Conservation (phyloP, 73 alveolate species). For the Blepharisma stoltei region DNA sequence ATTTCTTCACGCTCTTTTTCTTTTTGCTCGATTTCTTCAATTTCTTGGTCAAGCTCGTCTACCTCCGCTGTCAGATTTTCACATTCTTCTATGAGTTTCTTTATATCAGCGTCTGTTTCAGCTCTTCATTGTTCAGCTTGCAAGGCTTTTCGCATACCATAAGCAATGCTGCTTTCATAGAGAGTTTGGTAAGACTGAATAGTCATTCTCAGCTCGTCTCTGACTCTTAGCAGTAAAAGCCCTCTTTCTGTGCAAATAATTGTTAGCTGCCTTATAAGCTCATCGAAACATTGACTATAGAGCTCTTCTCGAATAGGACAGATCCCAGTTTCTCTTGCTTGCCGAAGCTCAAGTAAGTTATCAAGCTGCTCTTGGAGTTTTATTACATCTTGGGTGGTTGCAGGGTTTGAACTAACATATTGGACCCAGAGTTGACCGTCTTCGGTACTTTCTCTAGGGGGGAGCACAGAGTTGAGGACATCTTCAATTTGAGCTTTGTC, state of each 20-base stretch:
- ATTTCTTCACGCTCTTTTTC: slow-evolving; percentile 82
- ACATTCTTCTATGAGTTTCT: slow-evolving; percentile 74
- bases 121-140: slow-evolving; percentile 91
- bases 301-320: slow-evolving; percentile 99
- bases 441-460: slow-evolving; percentile 97
- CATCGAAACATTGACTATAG: slow-evolving; percentile 99
- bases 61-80: slow-evolving; percentile 85
- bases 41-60: slow-evolving; percentile 76
- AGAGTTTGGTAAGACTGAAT: slow-evolving; percentile 90
- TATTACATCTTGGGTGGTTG: slow-evolving; percentile 96
- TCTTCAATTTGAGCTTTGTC: slow-evolving; percentile 71
- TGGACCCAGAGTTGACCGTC: slow-evolving; percentile 93
- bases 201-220: slow-evolving; percentile 93
- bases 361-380: slow-evolving; percentile 95
- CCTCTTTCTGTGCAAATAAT: slow-evolving; percentile 99
- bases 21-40: slow-evolving; percentile 77
- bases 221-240: slow-evolving; percentile 90
- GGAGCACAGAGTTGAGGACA: slow-evolving; percentile 95
- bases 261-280: slow-evolving; percentile 93
- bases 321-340: slow-evolving; percentile 99
- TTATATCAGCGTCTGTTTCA: slow-evolving; percentile 78
- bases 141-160: slow-evolving; percentile 96
- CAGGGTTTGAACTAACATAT: slow-evolving; percentile 94
- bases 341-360: slow-evolving; percentile 91
- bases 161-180: slow-evolving; percentile 97